phyloP scores from a whole-genome alignment of 2,329 filamentous ascomycete species.

The Capronia epimyces region DNA sequence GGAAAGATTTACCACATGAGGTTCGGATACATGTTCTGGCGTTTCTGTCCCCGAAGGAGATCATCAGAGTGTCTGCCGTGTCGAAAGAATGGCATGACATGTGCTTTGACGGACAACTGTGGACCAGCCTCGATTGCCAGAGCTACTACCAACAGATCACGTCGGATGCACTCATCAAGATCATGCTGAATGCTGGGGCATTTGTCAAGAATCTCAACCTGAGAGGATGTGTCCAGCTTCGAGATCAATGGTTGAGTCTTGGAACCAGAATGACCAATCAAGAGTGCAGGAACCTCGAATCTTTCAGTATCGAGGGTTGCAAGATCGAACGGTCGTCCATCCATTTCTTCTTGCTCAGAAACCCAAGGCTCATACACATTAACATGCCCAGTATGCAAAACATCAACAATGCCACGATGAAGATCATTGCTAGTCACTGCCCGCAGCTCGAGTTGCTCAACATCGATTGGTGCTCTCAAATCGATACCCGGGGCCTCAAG shows the following conservation, averaged over 20 bases:
- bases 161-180: constrained; percentile 72
- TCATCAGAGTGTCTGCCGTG: constrained; percentile 71
- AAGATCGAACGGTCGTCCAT: constrained; percentile 74
- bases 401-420: constrained; percentile 78
- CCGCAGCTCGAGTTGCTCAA: constrained; percentile 77
- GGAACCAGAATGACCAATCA: constrained; percentile 61
- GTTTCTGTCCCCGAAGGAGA: constrained; percentile 71
- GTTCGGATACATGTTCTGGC: constrained; percentile 71
- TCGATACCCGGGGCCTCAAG: constrained; percentile 70
- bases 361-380: constrained; percentile 71
- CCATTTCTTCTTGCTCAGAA: constrained; percentile 72
- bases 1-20: constrained; percentile 76
- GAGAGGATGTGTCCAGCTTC: constrained; percentile 81
- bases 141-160: constrained; percentile 86
- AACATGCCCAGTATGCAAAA: constrained; percentile 77
- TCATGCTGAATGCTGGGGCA: constrained; percentile 77
- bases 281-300: constrained; percentile 78
- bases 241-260: constrained; percentile 71
- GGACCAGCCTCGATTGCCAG: constrained; percentile 76
- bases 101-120: constrained; percentile 93
- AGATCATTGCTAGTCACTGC: constrained; percentile 75
- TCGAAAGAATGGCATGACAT: constrained; percentile 72
- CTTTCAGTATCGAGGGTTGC: constrained; percentile 83
- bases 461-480: constrained; percentile 85
- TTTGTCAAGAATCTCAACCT: constrained; percentile 90